A percentile compares a stretch with the other conserved stretches of the same genome.
Conservation (phyloP, 2,329 filamentous ascomycete species). For the Cladorrhinum sp. region DNA sequence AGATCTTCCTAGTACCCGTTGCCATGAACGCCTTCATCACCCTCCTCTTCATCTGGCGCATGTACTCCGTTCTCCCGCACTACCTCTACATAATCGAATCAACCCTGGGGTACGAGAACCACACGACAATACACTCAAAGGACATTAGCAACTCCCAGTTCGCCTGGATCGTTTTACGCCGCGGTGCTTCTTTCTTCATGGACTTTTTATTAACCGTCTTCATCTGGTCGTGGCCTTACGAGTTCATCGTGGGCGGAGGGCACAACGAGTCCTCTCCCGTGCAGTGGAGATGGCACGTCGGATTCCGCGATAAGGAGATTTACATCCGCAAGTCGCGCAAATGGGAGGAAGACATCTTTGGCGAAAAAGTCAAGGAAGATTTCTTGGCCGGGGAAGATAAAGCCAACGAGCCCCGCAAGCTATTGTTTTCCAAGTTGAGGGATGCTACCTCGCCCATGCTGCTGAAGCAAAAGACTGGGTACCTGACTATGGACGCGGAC, state of each 20-base stretch:
- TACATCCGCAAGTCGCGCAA: conserved; percentile 73
- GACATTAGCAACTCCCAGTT: conserved; percentile 57
- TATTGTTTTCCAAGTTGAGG: conserved; percentile 59
- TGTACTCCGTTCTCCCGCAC: conserved; percentile 65
- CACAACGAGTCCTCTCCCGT: conserved; percentile 54
- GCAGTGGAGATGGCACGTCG: conserved; percentile 69
- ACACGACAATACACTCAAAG: conserved; percentile 61
- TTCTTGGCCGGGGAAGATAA: conserved; percentile 48
- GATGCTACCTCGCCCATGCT: conserved; percentile 66
- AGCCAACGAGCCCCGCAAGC: conserved; percentile 38
- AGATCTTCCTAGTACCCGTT: conserved; percentile 78
- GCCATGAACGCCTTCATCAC: conserved; percentile 70
- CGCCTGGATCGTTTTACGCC: conserved; percentile 52
- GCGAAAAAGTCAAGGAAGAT: conserved; percentile 46
- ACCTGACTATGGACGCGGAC: conserved; percentile 76
- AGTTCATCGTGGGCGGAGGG: conserved; percentile 62
- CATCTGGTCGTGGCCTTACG: conserved; percentile 69
- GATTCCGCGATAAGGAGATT: conserved; percentile 77
- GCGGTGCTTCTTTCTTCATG: conserved; percentile 65
- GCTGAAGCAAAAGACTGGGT: conserved; percentile 77
- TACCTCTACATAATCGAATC: conserved; percentile 68
- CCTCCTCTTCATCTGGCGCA: conserved; percentile 63
- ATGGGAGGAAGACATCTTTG: conserved; percentile 61
- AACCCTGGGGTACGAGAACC: conserved; percentile 62
- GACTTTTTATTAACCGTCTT: conserved; percentile 70